Evolutionary conservation across 805 yeast species (phyloP).

Genomic region (Osmozyma mogii): DNA sequence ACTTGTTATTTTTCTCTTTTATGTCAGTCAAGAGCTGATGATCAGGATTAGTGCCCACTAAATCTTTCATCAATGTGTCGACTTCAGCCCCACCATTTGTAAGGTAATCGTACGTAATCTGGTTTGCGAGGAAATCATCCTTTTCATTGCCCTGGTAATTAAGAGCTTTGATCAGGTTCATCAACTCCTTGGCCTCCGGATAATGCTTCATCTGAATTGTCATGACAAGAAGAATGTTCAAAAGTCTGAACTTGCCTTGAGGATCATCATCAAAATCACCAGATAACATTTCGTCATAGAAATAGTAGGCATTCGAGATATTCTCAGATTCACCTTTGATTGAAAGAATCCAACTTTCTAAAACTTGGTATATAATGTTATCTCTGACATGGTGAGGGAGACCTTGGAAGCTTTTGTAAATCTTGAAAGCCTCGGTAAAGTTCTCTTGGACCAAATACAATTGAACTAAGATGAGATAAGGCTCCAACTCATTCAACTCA

Average conservation of each 20-base stretch:
- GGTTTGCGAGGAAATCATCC: slow-evolving; percentile 52
- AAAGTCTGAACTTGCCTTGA: slow-evolving; percentile 27
- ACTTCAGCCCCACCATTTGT: slow-evolving; percentile 34
- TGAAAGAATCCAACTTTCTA: slow-evolving; percentile 60
- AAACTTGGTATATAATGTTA: slow-evolving; percentile 65
- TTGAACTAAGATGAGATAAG: slow-evolving; percentile 33
- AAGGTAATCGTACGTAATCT: slow-evolving; percentile 54
- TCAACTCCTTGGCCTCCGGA: slow-evolving; percentile 72
- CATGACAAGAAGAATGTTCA: slow-evolving; percentile 59
- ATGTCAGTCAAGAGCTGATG: slow-evolving; percentile 54
- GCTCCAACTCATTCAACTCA: slow-evolving; percentile 28
- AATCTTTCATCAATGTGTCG: slow-evolving; percentile 37
- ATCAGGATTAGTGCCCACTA: slow-evolving; percentile 40
- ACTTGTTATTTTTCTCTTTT: slow-evolving; percentile 52
- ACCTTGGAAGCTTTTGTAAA: slow-evolving; percentile 23
- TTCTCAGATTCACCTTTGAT: slow-evolving; percentile 35
- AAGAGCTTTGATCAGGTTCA: slow-evolving; percentile 37
- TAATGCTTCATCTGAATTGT: slow-evolving; percentile 72
- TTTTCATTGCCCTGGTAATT: slow-evolving; percentile 18
- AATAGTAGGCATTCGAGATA: slow-evolving; percentile 40
- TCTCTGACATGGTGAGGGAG: slow-evolving; percentile 41
- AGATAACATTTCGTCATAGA: slow-evolving; percentile 75
- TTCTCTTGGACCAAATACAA: slow-evolving; percentile 32
- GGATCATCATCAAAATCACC: slow-evolving; percentile 30
- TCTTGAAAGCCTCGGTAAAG: slow-evolving; percentile 23